Conservation (phyloP, 2,329 filamentous ascomycete species). For the Aureobasidium pullulans region DNA sequence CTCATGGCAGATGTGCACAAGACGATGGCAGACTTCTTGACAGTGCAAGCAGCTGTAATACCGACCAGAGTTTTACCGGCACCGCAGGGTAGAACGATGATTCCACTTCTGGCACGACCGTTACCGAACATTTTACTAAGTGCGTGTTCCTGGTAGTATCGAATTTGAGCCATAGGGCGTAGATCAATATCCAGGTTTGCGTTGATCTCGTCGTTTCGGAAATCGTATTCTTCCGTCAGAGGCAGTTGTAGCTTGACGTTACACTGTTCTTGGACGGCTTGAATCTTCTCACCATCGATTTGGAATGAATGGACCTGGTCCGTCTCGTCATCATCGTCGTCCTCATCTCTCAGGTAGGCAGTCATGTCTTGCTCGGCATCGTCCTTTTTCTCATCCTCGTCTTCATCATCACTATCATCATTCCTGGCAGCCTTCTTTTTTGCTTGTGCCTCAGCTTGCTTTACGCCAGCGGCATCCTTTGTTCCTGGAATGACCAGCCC, state of each 20-base stretch:
- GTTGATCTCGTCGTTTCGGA: constrained; percentile 82
- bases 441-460: constrained; percentile 56
- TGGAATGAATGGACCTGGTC: constrained; percentile 91
- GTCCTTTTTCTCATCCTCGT: constrained; percentile 45
- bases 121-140: constrained; percentile 99
- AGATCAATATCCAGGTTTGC: constrained; percentile 90
- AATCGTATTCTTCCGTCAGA: constrained; percentile 94
- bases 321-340: constrained; percentile 78
- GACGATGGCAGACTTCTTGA: constrained; percentile 93
- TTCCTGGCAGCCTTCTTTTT: constrained; percentile 34
- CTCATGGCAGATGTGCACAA: constrained; percentile 97
- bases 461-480: constrained; percentile 81
- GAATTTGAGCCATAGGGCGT: constrained; percentile 80
- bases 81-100: constrained; percentile 93
- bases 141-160: constrained; percentile 93
- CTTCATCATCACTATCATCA: constrained; percentile 44
- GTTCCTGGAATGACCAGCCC: constrained; percentile 90
- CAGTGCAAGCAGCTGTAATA: constrained; percentile 96
- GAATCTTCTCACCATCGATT: constrained; percentile 73
- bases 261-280: constrained; percentile 82
- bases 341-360: constrained; percentile 61
- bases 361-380: constrained; percentile 53
- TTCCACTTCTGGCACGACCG: constrained; percentile 90
- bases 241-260: constrained; percentile 72
- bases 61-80: constrained; percentile 96